These are phyloP conservation scores for Yamadazyma takamatsuzukensis DNA, from an alignment of 805 yeast species.

Conservation along the genomic window DNA sequence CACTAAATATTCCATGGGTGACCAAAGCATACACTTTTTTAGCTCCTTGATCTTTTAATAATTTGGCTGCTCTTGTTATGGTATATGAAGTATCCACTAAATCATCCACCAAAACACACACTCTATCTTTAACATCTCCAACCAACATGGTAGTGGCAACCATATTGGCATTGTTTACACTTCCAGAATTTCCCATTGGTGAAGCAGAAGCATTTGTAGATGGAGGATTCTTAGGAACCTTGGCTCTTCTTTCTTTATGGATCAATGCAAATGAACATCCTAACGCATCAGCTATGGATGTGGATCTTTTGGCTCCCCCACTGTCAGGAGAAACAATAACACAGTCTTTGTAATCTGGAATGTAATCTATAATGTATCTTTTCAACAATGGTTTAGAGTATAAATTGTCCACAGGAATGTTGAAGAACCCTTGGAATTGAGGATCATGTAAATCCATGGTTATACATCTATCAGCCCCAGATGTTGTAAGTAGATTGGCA, in stretches of 20 bases:
- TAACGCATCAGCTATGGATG: conserved; percentile 86
- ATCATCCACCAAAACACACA: conserved; percentile 91
- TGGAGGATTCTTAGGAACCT: conserved; percentile 31
- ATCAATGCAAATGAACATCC: conserved; percentile 90
- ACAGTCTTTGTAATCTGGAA: conserved; percentile 78
- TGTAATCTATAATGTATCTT: conserved; percentile 71
- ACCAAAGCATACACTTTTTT: conserved; percentile 78
- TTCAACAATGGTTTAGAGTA: conserved; percentile 85
- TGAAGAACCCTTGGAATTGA: conserved; percentile 96
- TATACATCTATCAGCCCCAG: conserved; percentile 95
- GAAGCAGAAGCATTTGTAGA: conserved; percentile 18
- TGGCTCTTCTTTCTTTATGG: conserved; percentile 82
- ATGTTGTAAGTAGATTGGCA: conserved; percentile 80
- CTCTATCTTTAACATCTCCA: conserved; percentile 85
- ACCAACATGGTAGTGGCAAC: conserved; percentile 91
- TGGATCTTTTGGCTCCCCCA: conserved; percentile 98
- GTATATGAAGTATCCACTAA: conserved; percentile 92
- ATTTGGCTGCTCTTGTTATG: conserved; percentile 84
- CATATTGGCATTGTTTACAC: conserved; percentile 14
- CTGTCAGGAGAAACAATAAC: conserved; percentile 97
- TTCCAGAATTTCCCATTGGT: conserved; percentile 1
- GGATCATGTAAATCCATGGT: conserved; percentile 99
- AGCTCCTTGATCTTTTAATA: conserved; percentile 92
- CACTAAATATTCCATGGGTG: conserved; percentile 91
- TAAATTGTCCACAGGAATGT: conserved; percentile 92